Conservation (phyloP, 2,329 filamentous ascomycete species). For the Sphaceloma murrayae region DNA sequence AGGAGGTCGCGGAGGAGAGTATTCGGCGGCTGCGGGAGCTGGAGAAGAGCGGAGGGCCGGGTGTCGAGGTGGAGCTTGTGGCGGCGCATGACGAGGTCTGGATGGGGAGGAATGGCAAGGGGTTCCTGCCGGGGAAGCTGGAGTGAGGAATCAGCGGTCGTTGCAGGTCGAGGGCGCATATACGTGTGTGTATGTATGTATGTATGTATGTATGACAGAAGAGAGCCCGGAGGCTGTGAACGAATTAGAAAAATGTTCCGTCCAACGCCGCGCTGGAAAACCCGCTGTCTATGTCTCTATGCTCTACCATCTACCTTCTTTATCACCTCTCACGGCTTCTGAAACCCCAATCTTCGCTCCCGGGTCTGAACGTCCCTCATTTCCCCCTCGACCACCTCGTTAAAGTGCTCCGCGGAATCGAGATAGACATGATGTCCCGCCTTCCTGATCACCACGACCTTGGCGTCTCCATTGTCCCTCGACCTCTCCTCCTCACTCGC, state of each 20-base stretch:
- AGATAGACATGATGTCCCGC: slow-evolving; percentile 66
- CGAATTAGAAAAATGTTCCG: too few species aligned
- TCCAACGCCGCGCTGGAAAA: slow-evolving; percentile 12
- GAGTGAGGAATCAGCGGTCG: too few species aligned
- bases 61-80: slow-evolving; percentile 38
- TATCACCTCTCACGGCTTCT: not conserved
- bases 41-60: slow-evolving; percentile 23
- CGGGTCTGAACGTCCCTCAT: slow-evolving; percentile 52
- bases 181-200: too few species aligned
- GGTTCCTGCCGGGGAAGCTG: slow-evolving; percentile 7
- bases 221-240: too few species aligned
- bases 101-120: slow-evolving; percentile 28
- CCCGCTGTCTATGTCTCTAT: slow-evolving; percentile 5
- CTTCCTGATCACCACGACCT: slow-evolving; percentile 32
- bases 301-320: not conserved
- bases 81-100: slow-evolving; percentile 44
- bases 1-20: slow-evolving; percentile 35
- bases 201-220: too few species aligned
- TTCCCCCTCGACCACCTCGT: slow-evolving; percentile 53
- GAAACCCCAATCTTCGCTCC: slow-evolving; percentile 25
- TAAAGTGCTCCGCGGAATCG: slow-evolving; percentile 62
- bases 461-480: not conserved
- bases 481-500: not conserved
- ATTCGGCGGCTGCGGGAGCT: slow-evolving; percentile 35
- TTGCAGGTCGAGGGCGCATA: too few species aligned